Evolutionary conservation across 768 basidiomycete species (phyloP), one percentile per base, ranked within the genome.

Genomic region (Xanthoconium stramineum): DNA sequence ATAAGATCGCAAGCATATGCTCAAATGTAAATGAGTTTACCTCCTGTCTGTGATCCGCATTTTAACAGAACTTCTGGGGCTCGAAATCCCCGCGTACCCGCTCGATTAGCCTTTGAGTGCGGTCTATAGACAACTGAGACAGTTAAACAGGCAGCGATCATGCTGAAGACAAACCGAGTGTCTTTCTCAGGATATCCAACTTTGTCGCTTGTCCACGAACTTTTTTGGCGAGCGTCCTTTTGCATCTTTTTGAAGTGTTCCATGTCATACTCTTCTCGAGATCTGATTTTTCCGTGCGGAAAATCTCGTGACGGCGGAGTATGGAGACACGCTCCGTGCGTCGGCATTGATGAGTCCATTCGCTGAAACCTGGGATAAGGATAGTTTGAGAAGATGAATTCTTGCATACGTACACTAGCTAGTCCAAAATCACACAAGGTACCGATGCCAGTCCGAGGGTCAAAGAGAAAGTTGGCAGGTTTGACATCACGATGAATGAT

Each of bases 401-500:
- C 32, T 33, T 20, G 39, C 38, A 55, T 12, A 74, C 89, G 63
- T 72, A 95, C 94, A 65, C 92, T 93, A 10, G 97, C 97, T 5
- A 99, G 80, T 19, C 97, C 97, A 68, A 98, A 97, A 72, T 98
- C 97, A 61, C 92, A 93, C 9, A 99, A 75, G 1, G 89, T 89
- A 24, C 97, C 97, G 13, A 85, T 77, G 11, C 89, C 88, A 8
- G 86, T 88, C 37, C 79, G 82, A 37, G 91, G 87, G 70, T 98
- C 92, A 69, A 88, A 98, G 36, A 98, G 79, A 70, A 98, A 98
- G 71, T 98, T 98, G 57, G 95, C 96, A 20, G 96, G 95, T 69
- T 98, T 98, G 64, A 98, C 91, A 72, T 98, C 96, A 44, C 96
- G 91, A 70, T 98, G 96, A 50, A 98, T 91, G 64, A 98, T 88